These are phyloP conservation scores for Pyracantha coccinea DNA, from an alignment of 331 rosid genomes.

Conservation along the genomic window DNA sequence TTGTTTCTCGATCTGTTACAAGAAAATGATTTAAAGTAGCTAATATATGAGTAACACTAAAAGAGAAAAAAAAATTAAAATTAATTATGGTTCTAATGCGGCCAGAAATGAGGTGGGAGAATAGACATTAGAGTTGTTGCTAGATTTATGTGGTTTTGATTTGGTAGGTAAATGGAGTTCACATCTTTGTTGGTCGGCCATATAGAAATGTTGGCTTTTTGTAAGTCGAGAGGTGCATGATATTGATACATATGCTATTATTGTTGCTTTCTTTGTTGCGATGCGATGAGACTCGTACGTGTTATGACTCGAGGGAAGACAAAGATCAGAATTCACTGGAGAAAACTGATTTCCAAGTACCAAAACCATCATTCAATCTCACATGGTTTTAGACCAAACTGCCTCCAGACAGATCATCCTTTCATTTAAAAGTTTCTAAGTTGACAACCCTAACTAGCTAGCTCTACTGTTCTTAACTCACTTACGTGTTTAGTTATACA, in stretches of 20 bases:
- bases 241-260: too few species aligned
- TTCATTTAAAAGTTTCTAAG: too few species aligned
- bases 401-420: background rate
- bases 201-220: background rate
- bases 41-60: too few species aligned
- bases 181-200: conserved; percentile 4
- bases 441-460: too few species aligned
- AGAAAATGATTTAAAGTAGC: too few species aligned
- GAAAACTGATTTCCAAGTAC: background rate
- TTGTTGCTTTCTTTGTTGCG: too few species aligned
- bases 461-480: background rate
- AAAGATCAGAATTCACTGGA: background rate
- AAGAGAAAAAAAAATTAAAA: too few species aligned
- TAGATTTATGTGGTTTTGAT: conserved; percentile 1
- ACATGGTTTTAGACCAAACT: background rate
- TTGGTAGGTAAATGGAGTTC: conserved; percentile 10
- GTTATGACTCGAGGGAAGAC: background rate
- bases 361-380: background rate
- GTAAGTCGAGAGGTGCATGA: background rate
- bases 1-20: too few species aligned
- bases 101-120: too few species aligned
- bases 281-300: background rate
- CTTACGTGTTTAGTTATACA: background rate
- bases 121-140: background rate
- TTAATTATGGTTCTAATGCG: too few species aligned